Conservation (phyloP, 345 rosid species). For the Lumnitzera littorea region DNA sequence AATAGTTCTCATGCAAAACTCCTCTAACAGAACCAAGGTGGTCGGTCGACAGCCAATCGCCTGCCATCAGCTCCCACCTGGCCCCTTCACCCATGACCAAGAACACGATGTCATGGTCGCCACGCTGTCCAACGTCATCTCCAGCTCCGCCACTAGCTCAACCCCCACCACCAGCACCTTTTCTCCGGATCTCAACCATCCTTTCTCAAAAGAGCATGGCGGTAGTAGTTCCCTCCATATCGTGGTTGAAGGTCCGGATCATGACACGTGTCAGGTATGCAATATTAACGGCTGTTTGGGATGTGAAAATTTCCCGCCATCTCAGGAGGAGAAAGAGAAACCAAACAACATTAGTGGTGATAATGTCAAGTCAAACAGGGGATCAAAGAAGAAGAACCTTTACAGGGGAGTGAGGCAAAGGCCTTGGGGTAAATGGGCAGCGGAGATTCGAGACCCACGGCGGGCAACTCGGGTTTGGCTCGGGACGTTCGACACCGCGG, state of each 20-base stretch:
- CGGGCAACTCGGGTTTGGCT: slow-evolving; percentile 82
- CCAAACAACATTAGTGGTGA: not conserved
- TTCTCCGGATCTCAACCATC: too few relatives aligned
- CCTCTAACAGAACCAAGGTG: slow-evolving; percentile 24
- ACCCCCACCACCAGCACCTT: not conserved
- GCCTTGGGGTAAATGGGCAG: slow-evolving; percentile 99
- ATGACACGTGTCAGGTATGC: slow-evolving; percentile 59
- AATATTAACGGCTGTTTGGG: slow-evolving; percentile 61
- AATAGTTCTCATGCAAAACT: slow-evolving; percentile 21
- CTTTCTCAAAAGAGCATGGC: too few relatives aligned
- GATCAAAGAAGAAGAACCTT: slow-evolving; percentile 38
- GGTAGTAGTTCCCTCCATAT: too few relatives aligned
- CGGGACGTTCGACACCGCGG: slow-evolving; percentile 82
- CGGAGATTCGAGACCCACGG: slow-evolving; percentile 88
- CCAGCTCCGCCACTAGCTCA: slow-evolving; percentile 3
- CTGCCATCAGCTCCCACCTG: slow-evolving; percentile 1
- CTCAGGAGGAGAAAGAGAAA: slow-evolving; percentile 13
- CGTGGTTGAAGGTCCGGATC: slow-evolving; percentile 6
- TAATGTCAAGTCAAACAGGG: too few relatives aligned
- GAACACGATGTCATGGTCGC: slow-evolving; percentile 64
- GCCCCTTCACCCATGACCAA: slow-evolving; percentile 38
- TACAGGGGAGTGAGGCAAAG: slow-evolving; percentile 94
- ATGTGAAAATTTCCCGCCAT: slow-evolving; percentile 66
- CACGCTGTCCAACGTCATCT: slow-evolving; percentile 19
- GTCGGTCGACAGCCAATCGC: slow-evolving; percentile 1